Percentiles rank a stretch among this genome's conserved stretches.
phyloP scores from a whole-genome alignment of 306 rosid species.

The Cajanus cajan region DNA sequence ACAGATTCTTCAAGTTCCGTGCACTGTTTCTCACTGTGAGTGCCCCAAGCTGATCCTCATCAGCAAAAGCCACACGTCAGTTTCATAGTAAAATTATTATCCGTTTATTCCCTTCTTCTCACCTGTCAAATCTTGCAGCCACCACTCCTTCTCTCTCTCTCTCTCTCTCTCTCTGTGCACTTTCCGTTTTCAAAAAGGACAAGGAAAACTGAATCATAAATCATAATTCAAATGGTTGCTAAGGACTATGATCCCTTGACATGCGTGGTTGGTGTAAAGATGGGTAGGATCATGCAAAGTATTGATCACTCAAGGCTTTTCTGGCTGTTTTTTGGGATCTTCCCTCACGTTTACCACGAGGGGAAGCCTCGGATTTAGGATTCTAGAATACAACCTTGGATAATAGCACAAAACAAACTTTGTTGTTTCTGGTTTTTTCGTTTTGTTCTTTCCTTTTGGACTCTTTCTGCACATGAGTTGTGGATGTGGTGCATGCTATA shows the following conservation, averaged over 20 bases:
- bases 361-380: constrained; percentile 60
- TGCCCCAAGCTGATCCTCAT: constrained; percentile 40
- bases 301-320: constrained; percentile 62
- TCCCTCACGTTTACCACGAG: constrained; percentile 64
- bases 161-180: not conserved
- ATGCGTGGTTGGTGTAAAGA: constrained; percentile 40
- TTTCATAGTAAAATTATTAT: constrained; percentile 7
- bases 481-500: not conserved
- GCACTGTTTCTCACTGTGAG: constrained; percentile 18
- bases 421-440: not conserved
- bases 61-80: not conserved
- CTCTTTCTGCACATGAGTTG: constrained; percentile 10
- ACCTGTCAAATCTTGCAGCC: constrained; percentile 28
- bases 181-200: not conserved
- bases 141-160: not conserved
- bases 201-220: not conserved
- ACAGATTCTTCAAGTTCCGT: constrained; percentile 72
- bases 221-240: constrained; percentile 43
- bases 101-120: not conserved
- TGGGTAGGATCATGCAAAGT: constrained; percentile 62
- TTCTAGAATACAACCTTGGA: not conserved
- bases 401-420: not conserved
- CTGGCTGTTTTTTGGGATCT: constrained; percentile 63
- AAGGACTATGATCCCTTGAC: constrained; percentile 44
- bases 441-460: not conserved